phyloP scores from a whole-genome alignment of 1,284 basidiomycete genomes.

The Puccinia horiana region DNA sequence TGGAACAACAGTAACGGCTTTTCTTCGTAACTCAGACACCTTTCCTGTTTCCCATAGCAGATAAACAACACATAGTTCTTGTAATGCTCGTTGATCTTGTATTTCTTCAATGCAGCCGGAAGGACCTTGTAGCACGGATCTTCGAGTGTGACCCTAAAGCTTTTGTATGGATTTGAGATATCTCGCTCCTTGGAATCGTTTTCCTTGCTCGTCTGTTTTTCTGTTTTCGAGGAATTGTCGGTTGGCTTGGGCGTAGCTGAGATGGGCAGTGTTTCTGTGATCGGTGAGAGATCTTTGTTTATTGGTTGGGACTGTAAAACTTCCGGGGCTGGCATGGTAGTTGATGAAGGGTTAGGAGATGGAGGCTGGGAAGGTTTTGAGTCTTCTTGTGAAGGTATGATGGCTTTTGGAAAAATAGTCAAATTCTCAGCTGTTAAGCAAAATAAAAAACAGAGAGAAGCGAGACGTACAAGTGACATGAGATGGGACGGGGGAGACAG shows the following conservation, averaged over 20 bases:
- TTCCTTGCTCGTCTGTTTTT: neutral
- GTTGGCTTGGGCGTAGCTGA: conserved; percentile 15
- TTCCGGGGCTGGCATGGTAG: neutral
- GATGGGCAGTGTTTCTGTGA: neutral
- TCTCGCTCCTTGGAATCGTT: conserved; percentile 16
- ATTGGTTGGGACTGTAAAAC: neutral
- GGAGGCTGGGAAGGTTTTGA: conserved; percentile 3
- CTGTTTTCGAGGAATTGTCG: neutral
- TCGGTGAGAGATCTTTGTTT: neutral
- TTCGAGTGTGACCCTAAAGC: conserved; percentile 71
- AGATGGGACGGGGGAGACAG: neutral
- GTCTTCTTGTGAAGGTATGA: conserved; percentile 17
- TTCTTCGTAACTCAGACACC: conserved; percentile 95
- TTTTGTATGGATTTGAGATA: conserved; percentile 60
- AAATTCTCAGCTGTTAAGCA: neutral
- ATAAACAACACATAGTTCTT: conserved; percentile 99
- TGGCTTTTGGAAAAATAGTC: neutral
- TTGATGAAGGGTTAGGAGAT: neutral
- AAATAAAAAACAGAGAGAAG: neutral
- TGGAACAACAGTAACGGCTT: conserved; percentile 96
- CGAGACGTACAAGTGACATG: neutral
- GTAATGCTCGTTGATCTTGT: conserved; percentile 99
- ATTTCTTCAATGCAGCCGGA: conserved; percentile 96
- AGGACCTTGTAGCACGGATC: conserved; percentile 98
- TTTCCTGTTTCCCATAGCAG: conserved; percentile 85